Base-by-base conservation (phyloP, 805 yeast species). In the Komagataella phaffii region DNA sequence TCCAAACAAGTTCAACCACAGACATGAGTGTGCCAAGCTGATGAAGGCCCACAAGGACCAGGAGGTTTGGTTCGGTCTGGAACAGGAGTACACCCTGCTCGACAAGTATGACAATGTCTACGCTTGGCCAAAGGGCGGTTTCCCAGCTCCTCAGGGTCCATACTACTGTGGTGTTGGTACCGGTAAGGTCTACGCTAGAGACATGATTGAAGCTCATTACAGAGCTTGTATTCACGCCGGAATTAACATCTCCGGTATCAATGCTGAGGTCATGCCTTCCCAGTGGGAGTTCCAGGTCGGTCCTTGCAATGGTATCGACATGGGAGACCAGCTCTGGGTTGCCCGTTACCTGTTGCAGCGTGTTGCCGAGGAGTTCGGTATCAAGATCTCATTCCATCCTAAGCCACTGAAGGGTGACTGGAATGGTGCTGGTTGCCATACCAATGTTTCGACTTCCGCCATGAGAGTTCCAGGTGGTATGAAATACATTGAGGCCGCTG, bases 261-360 rank as follows among this genome's bases (percentile, higher is more conserved):
- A 93, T 71, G 99, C 98, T 62, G 99, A 91, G 79, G 99, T 91
- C 58, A 93, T 91, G 98, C 99, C 99, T 55, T 89, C 97, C 55
- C 99, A 91, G 79, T 91, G 99, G 99, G 99, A 91, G 77, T 91
- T 87, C 87, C 99, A 91, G 79, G 98, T 91, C 60, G 99, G 99
- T 64, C 98, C 99, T 59, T 88, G 96, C 72, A 80, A 73, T 58
- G 99, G 99, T 66, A 91, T 93, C 68, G 70, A 73, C 61, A 91
- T 91, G 98, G 98, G 97, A 69, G 99, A 91, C 71, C 85, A 91
- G 72, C 80, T 93, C 68, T 91, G 98, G 91, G 79, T 90, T 66
- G 93, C 96, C 55, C 84, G 99, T 73, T 93, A 88, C 71, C 75
- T 93, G 63, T 76, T 93, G 66, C 82, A 81, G 74, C 85, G 97